phyloP scores from a whole-genome alignment of 2,329 filamentous ascomycete species.

The Falciphora oryzae region DNA sequence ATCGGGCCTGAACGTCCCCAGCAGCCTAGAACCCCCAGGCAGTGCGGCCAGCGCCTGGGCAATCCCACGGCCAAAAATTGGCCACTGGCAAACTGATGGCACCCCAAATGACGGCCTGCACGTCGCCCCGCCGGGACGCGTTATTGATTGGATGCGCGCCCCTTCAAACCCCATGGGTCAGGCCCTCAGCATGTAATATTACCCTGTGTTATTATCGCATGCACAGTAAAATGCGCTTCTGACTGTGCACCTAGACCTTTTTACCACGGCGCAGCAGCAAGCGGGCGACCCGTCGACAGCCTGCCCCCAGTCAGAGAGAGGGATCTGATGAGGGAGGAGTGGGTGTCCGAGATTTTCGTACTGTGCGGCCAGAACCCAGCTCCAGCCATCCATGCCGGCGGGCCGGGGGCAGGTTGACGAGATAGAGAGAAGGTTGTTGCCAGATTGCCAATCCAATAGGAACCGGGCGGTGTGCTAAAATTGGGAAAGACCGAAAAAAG shows the following conservation, averaged over 20 bases:
- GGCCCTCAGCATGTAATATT: background rate
- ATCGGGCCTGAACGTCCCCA: no score
- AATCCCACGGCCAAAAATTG: background rate
- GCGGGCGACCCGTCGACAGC: background rate
- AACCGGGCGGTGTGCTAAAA: background rate
- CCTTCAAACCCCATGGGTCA: background rate
- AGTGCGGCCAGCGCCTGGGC: background rate
- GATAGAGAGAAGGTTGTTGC: background rate
- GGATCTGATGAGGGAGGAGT: background rate
- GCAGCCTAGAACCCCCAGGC: no score
- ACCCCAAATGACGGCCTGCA: background rate
- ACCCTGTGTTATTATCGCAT: background rate
- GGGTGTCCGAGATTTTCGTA: background rate
- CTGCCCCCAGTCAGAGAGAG: background rate
- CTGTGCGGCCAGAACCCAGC: background rate
- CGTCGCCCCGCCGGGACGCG: no score
- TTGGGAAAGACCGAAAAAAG: background rate
- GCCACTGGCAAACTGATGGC: background rate
- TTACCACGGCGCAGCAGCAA: background rate
- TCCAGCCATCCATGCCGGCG: background rate
- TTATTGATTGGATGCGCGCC: background rate
- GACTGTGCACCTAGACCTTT: background rate
- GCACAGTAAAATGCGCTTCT: background rate
- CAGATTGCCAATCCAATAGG: background rate
- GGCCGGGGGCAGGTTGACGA: background rate